Conservation (phyloP, 2,329 filamentous ascomycete genomes). For the Pleochaeta shiraiana region DNA sequence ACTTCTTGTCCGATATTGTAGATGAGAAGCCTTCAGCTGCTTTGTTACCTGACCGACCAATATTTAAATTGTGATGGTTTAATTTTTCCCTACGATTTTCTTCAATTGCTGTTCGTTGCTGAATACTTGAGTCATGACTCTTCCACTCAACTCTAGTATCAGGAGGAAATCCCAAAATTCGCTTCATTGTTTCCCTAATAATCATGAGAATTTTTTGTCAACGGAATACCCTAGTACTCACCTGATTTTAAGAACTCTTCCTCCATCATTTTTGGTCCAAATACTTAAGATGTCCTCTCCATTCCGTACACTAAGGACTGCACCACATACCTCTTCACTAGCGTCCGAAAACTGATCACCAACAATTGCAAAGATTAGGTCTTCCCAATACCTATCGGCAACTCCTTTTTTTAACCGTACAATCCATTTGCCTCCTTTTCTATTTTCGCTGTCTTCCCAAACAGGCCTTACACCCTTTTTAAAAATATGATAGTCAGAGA, state of each 20-base stretch:
- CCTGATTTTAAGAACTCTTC: constrained; percentile 90
- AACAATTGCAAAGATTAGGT: constrained; percentile 71
- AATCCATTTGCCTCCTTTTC: constrained; percentile 92
- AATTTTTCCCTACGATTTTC: constrained; percentile 77
- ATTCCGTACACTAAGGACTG: constrained; percentile 81
- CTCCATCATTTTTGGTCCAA: constrained; percentile 88
- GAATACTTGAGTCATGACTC: constrained; percentile 89
- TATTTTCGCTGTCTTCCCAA: constrained; percentile 98
- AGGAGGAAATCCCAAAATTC: constrained; percentile 60
- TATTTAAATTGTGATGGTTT: constrained; percentile 14
- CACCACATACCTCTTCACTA: constrained; percentile 83
- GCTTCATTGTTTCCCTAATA: constrained; percentile 75
- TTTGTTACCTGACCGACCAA: constrained; percentile 12
- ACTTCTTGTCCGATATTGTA: constrained; percentile 12
- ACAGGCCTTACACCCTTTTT: constrained; percentile 91
- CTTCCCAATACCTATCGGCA: constrained; percentile 92
- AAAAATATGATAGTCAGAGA: constrained; percentile 97
- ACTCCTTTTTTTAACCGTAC: constrained; percentile 94
- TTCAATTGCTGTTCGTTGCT: constrained; percentile 74
- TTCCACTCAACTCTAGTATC: constrained; percentile 92
- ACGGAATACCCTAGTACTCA: constrained; percentile 23
- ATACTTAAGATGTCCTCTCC: constrained; percentile 96
- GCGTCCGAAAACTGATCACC: constrained; percentile 90
- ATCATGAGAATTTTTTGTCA: constrained; percentile 4
- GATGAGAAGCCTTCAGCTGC: constrained; percentile 10